phyloP scores from a whole-genome alignment of 176 grass and related monocot species.

The Aegilops bicornis region DNA sequence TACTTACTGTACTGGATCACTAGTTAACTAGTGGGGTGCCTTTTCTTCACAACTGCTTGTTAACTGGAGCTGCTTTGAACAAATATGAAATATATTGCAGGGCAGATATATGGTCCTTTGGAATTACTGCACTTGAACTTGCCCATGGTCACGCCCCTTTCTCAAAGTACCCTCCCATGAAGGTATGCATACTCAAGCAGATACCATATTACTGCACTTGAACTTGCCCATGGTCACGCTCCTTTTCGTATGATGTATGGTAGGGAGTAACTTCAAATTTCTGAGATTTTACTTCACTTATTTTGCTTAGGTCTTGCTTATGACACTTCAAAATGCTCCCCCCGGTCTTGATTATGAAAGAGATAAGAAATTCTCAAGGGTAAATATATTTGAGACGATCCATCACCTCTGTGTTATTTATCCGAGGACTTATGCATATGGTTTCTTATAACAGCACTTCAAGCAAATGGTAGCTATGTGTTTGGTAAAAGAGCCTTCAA shows the following conservation, averaged over 20 bases:
- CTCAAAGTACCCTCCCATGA: slow-evolving; percentile 95
- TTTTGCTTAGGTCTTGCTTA: slow-evolving; percentile 78
- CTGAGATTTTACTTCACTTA: not conserved
- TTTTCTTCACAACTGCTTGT: slow-evolving; percentile 9
- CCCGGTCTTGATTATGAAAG: slow-evolving; percentile 85
- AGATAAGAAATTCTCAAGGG: slow-evolving; percentile 87
- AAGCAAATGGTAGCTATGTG: slow-evolving; percentile 95
- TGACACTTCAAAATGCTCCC: slow-evolving; percentile 95
- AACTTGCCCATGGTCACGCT: no score
- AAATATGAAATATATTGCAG: slow-evolving; percentile 49
- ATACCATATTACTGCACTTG: no score
- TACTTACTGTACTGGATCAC: slow-evolving; percentile 21
- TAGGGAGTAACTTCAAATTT: slow-evolving; percentile 4
- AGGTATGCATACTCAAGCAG: slow-evolving; percentile 46
- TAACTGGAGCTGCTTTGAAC: slow-evolving; percentile 19
- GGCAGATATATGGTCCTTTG: slow-evolving; percentile 99
- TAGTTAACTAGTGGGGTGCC: slow-evolving; percentile 14
- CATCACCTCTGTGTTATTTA: not conserved
- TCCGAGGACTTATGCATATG: slow-evolving; percentile 15
- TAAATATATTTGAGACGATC: slow-evolving; percentile 39
- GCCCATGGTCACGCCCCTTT: slow-evolving; percentile 98
- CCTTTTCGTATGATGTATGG: slow-evolving; percentile 7
- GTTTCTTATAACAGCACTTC: slow-evolving; percentile 60
- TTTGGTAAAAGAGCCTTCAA: slow-evolving; percentile 92
- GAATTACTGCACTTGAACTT: slow-evolving; percentile 98